phyloP scores from a whole-genome alignment of 2,329 filamentous ascomycete species.

The Tolypocladium tundrense region DNA sequence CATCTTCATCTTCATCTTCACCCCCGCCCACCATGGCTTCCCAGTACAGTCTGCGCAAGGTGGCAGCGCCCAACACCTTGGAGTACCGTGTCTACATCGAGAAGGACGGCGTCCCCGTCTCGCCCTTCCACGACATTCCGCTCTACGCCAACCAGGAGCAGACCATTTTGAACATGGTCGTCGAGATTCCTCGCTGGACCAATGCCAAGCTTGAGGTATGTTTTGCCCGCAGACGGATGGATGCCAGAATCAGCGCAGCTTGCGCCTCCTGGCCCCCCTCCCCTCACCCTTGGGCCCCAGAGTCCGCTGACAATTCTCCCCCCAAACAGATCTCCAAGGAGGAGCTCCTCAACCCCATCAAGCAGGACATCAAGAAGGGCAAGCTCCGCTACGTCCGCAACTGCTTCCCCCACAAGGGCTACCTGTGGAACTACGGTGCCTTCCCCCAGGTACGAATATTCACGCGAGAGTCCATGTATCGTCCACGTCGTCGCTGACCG shows the following conservation, averaged over 20 bases:
- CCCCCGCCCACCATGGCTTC: conserved; percentile 40
- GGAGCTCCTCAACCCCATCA: conserved; percentile 96
- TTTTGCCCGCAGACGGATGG: neutral
- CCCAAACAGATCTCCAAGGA: conserved; percentile 84
- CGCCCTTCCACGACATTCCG: conserved; percentile 96
- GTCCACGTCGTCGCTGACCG: neutral
- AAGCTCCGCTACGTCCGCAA: conserved; percentile 99
- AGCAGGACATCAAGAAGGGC: conserved; percentile 99
- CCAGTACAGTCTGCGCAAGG: conserved; percentile 71
- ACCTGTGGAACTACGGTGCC: conserved; percentile 99
- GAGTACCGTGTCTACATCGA: conserved; percentile 97
- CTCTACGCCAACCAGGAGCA: conserved; percentile 95
- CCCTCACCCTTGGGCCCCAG: neutral
- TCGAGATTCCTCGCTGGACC: conserved; percentile 99
- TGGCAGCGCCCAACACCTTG: conserved; percentile 82
- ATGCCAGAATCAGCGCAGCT: neutral
- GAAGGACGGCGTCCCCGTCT: conserved; percentile 89
- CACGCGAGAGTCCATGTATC: neutral
- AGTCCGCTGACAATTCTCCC: conserved; percentile 11
- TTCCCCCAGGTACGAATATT: conserved; percentile 74
- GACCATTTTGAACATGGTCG: conserved; percentile 96
- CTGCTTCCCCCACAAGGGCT: conserved; percentile 99
- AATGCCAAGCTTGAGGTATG: conserved; percentile 98
- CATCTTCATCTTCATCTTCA: conserved; percentile 12
- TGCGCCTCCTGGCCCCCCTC: no score